phyloP scores from a whole-genome alignment of 306 rosid species.

The Prunus mongolica region DNA sequence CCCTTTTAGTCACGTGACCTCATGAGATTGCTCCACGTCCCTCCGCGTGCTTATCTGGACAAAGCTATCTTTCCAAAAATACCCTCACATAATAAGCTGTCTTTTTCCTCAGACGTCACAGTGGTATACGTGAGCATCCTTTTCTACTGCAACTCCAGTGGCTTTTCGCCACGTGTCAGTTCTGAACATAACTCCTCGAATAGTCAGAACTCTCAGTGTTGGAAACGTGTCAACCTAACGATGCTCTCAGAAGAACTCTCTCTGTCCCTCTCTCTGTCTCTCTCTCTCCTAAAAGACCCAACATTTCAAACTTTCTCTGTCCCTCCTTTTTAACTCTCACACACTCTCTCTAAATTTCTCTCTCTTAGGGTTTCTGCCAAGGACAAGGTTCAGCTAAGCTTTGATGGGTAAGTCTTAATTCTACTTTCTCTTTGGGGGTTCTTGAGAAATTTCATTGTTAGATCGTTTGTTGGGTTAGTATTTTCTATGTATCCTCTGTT shows the following conservation, averaged over 20 bases:
- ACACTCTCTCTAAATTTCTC: conserved; percentile 24
- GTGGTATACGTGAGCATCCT: conserved; percentile 5
- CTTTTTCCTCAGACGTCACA: conserved; percentile 22
- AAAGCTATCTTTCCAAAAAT: not conserved
- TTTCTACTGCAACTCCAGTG: conserved; percentile 17
- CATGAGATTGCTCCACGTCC: not conserved
- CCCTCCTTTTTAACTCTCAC: conserved; percentile 34
- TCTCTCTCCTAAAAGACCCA: not conserved
- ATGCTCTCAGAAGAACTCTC: conserved; percentile 26
- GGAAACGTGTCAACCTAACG: conserved; percentile 41
- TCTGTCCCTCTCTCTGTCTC: not conserved
- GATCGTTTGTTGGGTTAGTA: conserved; percentile 12
- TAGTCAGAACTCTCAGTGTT: conserved; percentile 19
- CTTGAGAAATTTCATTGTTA: not conserved
- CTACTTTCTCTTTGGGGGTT: not conserved
- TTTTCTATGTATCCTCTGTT: not conserved
- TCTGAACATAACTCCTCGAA: not conserved
- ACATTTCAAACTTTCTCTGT: conserved; percentile 43
- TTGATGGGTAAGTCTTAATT: conserved; percentile 23
- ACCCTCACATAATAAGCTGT: conserved; percentile 11
- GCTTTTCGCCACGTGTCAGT: conserved; percentile 12
- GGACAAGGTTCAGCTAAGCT: conserved; percentile 19
- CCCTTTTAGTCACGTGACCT: conserved; percentile 4
- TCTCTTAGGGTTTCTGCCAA: conserved; percentile 45
- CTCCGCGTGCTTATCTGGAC: not conserved